Evolutionary conservation across 805 yeast genomes (phyloP), one percentile per base, ranked within the genome.

Genomic region (Yueomyces sinensis): DNA sequence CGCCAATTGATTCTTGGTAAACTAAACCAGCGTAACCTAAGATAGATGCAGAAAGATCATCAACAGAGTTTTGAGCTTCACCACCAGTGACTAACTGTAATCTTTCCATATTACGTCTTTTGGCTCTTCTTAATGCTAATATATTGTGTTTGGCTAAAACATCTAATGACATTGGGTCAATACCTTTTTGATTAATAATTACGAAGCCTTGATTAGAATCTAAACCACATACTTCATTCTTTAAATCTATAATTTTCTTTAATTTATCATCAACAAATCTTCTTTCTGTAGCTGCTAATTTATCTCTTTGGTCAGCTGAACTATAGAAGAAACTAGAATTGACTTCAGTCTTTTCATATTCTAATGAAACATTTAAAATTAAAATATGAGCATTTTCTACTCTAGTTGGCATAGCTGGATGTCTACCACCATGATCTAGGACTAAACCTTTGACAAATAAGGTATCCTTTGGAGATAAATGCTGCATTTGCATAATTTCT

Each of bases 41-140:
- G 5, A 83, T 67, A 2, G 67, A 70, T 4, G 93, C 84, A 5
- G 78, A 51, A 49, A 91, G 68, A 56, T 89, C 97, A 52, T 91
- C 99, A 31, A 87, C 96, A 13, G 95, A 80, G 61, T 91, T 91
- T 63, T 89, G 96, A 7, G 97, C 97, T 55, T 81, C 91, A 48
- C 98, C 99, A 22, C 96, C 98, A 42, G 94, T 82, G 35, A 86
- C 84, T 40, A 91, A 70, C 62, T 91, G 99, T 54, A 91, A 69
- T 57, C 99, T 77, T 65, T 91, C 99, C 98, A 91, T 89, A 61
- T 91, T 91, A 65, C 99, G 80, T 67, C 99, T 77, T 68, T 91
- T 91, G 30, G 99, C 99, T 55, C 98, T 76, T 67, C 99, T 78
- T 49, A 91, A 69, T 1, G 98, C 98, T 47, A 91, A 67, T 45